Evolutionary conservation across 768 basidiomycete genomes (phyloP), one percentile per base, ranked within the genome.

Genomic region (Rhodotorula paludigena): DNA sequence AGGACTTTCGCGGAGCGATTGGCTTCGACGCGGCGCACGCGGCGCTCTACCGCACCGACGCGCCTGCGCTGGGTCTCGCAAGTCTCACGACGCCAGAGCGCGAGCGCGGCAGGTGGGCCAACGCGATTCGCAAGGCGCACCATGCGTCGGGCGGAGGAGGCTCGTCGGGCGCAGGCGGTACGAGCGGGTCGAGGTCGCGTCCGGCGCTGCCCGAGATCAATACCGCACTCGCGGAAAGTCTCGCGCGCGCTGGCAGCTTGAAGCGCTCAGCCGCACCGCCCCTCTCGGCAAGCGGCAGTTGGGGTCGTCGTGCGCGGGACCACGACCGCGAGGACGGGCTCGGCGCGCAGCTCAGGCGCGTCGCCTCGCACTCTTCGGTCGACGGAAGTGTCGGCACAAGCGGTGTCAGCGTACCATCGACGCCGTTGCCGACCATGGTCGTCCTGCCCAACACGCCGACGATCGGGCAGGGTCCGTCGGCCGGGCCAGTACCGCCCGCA

Each of bases 201-300:
- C 65, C 65, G 1, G 36, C 53, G 0, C 47, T 71, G 36, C 65
- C 70, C 10, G 62, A 63, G 42, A 71, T 71, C 51, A 59, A 71
- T 49, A 67, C 63, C 35, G 58, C 60, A 11, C 36, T 64, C n/a
- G 70, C 63, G 10, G 60, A 63, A 42, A 28, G 61, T 20, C 35
- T 45, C 52, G 45, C 58, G 35, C 47, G 45, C 2, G 30, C 52
- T 6, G 52, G 16, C 36, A 14, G 32, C 25, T 4, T 32, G 39
- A 36, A 48, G 36, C 53, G 57, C 36, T 32, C 53, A 3, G 2
- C 32, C 11, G 42, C 6, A 20, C 38, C 42, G 15, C 60, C 60
- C 6, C n/a, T 53, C 6, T 61, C 60, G 51, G 60, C 60, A 15
- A 52, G 60, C 32, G 60, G 51, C 15, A 53, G 41, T 33, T 61